phyloP scores from a whole-genome alignment of 2,329 filamentous ascomycete species.

The Alternaria infectoria region DNA sequence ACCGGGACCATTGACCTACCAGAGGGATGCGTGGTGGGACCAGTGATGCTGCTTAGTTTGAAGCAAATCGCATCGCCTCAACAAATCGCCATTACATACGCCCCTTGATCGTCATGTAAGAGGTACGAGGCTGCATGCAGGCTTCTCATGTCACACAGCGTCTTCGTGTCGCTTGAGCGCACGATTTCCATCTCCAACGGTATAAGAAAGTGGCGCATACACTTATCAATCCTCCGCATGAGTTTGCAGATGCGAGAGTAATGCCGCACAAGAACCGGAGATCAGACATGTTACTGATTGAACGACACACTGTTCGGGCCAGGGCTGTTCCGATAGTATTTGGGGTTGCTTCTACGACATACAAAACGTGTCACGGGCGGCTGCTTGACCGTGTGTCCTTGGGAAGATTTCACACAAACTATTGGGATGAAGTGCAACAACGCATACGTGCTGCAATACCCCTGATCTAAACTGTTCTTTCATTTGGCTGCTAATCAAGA shows the following conservation, averaged over 20 bases:
- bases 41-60: background rate
- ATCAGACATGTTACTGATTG: background rate
- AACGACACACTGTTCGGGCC: background rate
- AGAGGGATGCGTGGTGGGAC: background rate
- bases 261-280: background rate
- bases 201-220: background rate
- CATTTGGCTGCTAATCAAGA: background rate
- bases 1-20: background rate
- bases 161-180: background rate
- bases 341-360: background rate
- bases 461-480: background rate
- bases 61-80: background rate
- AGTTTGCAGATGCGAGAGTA: too few relatives aligned
- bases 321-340: background rate
- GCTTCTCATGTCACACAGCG: background rate
- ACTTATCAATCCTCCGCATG: background rate
- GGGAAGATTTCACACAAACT: background rate
- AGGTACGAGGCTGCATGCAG: background rate
- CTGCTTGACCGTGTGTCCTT: background rate
- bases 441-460: background rate
- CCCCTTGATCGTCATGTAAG: background rate
- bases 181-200: background rate
- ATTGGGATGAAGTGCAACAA: background rate
- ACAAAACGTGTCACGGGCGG: background rate
- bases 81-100: background rate